Evolutionary conservation across 345 rosid species (phyloP).

Genomic region (Euphorbia tirucalli): DNA sequence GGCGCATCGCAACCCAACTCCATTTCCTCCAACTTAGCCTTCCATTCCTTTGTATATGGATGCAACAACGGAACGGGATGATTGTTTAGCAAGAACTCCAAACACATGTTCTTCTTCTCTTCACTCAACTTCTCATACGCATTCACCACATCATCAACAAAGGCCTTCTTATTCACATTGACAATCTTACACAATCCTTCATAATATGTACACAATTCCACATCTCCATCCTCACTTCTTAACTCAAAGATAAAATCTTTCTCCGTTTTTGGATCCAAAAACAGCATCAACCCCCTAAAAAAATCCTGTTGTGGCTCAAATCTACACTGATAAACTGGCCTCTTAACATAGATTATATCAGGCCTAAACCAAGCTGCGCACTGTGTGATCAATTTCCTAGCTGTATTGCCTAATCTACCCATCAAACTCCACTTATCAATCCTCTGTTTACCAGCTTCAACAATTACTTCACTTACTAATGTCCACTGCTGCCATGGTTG

Average conservation of each 20-base stretch:
- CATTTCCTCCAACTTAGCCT: conserved; percentile 87
- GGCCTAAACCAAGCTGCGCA: conserved; percentile 98
- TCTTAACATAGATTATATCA: conserved; percentile 83
- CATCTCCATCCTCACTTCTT: conserved; percentile 46
- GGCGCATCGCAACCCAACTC: conserved; percentile 98
- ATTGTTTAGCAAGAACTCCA: conserved; percentile 71
- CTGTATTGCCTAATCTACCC: conserved; percentile 80
- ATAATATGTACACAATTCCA: conserved; percentile 63
- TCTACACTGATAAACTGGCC: conserved; percentile 85
- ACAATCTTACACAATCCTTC: conserved; percentile 89
- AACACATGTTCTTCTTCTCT: conserved; percentile 63
- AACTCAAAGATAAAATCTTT: conserved; percentile 52
- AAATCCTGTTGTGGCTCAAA: conserved; percentile 82
- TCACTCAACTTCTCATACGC: conserved; percentile 75
- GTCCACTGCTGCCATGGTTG: conserved; percentile 96
- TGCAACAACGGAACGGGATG: conserved; percentile 77
- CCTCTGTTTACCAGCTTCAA: conserved; percentile 74
- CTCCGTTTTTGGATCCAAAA: conserved; percentile 72
- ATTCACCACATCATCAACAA: conserved; percentile 91
- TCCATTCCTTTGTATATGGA: conserved; percentile 92
- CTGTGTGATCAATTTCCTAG: conserved; percentile 59
- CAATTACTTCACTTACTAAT: conserved; percentile 72
- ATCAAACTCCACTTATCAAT: conserved; percentile 93
- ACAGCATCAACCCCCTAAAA: conserved; percentile 54
- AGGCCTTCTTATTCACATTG: conserved; percentile 72